Percentiles rank a stretch among this genome's conserved stretches.
These are phyloP conservation scores for Xylariaceae sp. DNA, from an alignment of 2,329 filamentous ascomycete genomes.

Conservation along the genomic window DNA sequence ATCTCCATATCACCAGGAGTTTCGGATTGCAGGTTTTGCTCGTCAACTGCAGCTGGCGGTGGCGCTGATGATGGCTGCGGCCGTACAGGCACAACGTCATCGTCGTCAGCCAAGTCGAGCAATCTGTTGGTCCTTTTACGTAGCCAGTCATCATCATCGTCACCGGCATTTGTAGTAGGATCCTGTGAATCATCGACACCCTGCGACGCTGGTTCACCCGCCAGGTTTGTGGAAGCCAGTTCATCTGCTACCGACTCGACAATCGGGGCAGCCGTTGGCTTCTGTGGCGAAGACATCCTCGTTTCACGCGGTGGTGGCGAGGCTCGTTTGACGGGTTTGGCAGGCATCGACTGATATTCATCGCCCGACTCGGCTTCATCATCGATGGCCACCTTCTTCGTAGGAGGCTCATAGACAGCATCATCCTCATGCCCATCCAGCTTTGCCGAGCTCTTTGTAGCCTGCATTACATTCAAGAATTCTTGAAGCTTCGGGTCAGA, in stretches of 20 bases:
- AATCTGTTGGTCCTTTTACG: slow-evolving; percentile 81
- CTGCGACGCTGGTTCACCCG: neutral
- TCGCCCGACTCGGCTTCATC: slow-evolving; percentile 61
- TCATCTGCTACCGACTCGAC: slow-evolving; percentile 6
- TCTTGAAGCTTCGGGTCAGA: slow-evolving; percentile 78
- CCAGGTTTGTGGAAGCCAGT: neutral
- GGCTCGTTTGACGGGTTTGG: slow-evolving; percentile 47
- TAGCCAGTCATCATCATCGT: slow-evolving; percentile 88
- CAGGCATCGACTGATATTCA: slow-evolving; percentile 64
- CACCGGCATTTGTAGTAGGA: slow-evolving; percentile 45
- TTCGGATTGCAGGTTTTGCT: slow-evolving; percentile 14
- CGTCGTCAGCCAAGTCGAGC: slow-evolving; percentile 76
- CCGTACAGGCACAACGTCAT: slow-evolving; percentile 40
- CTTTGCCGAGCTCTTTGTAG: slow-evolving; percentile 56
- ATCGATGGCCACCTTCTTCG: slow-evolving; percentile 38
- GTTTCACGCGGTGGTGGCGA: slow-evolving; percentile 30
- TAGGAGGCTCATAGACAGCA: slow-evolving; percentile 35
- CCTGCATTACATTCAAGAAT: slow-evolving; percentile 77
- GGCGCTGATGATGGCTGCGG: slow-evolving; percentile 12
- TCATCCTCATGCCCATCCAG: slow-evolving; percentile 44
- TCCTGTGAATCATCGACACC: neutral
- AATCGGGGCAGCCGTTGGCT: neutral
- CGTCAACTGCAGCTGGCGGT: neutral
- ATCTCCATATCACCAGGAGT: slow-evolving; percentile 12
- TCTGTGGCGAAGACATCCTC: neutral